Conservation (phyloP, 1,284 basidiomycete species). For the Microbotryum silenes-acaulis region DNA sequence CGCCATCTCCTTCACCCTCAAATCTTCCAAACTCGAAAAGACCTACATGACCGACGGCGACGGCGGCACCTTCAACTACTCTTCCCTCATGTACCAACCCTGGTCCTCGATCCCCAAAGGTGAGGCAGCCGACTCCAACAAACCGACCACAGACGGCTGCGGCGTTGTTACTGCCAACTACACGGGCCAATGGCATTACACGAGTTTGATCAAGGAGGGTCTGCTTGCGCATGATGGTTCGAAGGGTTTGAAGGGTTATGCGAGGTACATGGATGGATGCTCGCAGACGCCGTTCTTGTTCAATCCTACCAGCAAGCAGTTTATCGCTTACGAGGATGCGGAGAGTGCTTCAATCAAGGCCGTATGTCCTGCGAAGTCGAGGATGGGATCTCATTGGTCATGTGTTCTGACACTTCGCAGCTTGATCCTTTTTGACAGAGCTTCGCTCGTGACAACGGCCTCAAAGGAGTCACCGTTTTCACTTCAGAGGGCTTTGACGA, state of each 20-base stretch:
- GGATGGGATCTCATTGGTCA: no score
- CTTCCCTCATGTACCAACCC: constrained; percentile 14
- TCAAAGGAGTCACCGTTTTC: no score
- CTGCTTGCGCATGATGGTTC: constrained; percentile 11
- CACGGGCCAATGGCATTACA: constrained; percentile 22
- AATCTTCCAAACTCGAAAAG: constrained; percentile 10
- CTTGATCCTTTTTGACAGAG: no score
- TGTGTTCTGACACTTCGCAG: no score
- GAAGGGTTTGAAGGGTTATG: constrained; percentile 15
- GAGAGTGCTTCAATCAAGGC: constrained; percentile 12
- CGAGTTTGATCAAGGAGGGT: constrained; percentile 8
- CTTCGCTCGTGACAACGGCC: no score
- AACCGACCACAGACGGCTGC: constrained; percentile 11
- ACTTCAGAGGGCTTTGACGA: no score
- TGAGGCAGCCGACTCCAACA: constrained; percentile 16
- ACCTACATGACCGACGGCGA: neutral
- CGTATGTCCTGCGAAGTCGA: neutral
- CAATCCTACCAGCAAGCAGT: constrained; percentile 9
- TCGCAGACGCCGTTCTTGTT: constrained; percentile 23
- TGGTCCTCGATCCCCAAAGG: constrained; percentile 16
- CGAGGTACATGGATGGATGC: constrained; percentile 19
- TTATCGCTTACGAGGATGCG: constrained; percentile 28
- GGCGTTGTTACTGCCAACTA: constrained; percentile 10
- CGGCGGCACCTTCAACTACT: constrained; percentile 8
- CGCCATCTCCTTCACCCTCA: constrained; percentile 25